Evolutionary conservation across 768 basidiomycete genomes (phyloP).

Genomic region (Hemileccinum impolitum): DNA sequence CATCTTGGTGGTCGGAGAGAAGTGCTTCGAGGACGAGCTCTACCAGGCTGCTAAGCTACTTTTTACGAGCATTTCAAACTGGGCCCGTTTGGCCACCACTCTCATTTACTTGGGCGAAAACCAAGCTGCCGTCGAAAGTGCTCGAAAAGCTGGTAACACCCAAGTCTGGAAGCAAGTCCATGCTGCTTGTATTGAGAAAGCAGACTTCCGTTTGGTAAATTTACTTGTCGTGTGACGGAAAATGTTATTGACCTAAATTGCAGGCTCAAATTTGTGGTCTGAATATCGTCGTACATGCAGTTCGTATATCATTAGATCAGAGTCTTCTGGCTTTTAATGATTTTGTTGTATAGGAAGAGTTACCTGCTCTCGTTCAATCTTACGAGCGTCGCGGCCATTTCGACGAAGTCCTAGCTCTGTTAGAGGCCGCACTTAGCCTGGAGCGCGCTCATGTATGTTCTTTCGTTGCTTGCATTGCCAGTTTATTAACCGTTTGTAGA

Average conservation of each 20-base stretch:
- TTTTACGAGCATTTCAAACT: conserved; percentile 97
- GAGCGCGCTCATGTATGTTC: conserved; percentile 84
- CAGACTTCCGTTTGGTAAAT: conserved; percentile 85
- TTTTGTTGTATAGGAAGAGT: conserved; percentile 58
- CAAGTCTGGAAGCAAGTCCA: conserved; percentile 99
- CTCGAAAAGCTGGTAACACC: conserved; percentile 98
- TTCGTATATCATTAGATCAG: conserved; percentile 18
- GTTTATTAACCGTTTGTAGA: conserved; percentile 38
- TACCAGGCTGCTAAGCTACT: conserved; percentile 96
- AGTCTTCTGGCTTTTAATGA: conserved; percentile 9
- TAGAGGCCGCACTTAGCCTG: conserved; percentile 94
- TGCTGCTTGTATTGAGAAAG: conserved; percentile 96
- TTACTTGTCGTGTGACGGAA: neutral
- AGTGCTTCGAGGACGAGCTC: conserved; percentile 97
- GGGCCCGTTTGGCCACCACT: conserved; percentile 96
- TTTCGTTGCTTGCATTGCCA: neutral
- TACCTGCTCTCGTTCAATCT: conserved; percentile 65
- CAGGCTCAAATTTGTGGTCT: conserved; percentile 98
- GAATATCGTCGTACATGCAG: conserved; percentile 92
- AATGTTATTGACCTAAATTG: conserved; percentile 7
- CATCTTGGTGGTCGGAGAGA: conserved; percentile 94
- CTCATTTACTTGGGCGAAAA: conserved; percentile 98
- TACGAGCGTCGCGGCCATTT: conserved; percentile 94
- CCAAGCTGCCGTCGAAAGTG: conserved; percentile 97
- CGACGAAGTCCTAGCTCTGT: conserved; percentile 84